phyloP scores from a whole-genome alignment of 352 stramenopile genomes.

The Globisporangium abappressorium region DNA sequence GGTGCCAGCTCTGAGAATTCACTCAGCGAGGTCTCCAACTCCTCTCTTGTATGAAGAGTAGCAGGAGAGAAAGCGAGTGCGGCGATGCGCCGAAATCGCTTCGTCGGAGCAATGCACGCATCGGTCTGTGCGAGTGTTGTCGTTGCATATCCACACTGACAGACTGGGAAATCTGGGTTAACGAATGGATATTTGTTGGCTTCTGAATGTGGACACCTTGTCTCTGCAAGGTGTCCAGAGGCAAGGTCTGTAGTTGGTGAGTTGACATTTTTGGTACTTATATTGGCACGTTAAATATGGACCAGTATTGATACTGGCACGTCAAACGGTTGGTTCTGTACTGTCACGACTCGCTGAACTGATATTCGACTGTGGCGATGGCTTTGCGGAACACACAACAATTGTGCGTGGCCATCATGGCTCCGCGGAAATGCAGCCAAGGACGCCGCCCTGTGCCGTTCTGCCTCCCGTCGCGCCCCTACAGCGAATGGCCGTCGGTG shows the following conservation, averaged over 20 bases:
- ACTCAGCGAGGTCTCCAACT: too few relatives aligned
- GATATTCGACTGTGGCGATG: not conserved
- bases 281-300: not conserved
- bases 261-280: not conserved
- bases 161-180: too few relatives aligned
- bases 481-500: conserved; percentile 5
- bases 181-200: not conserved
- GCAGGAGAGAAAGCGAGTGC: too few relatives aligned
- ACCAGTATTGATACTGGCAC: too few relatives aligned
- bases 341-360: not conserved
- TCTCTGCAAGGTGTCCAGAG: too few relatives aligned
- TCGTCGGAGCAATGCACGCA: too few relatives aligned
- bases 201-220: not conserved
- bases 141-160: too few relatives aligned
- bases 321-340: not conserved
- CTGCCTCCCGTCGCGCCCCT: not conserved
- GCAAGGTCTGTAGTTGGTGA: not conserved
- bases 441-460: not conserved
- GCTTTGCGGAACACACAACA: not conserved
- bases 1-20: too few relatives aligned
- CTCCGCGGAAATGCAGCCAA: not conserved
- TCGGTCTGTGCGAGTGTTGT: too few relatives aligned
- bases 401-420: not conserved
- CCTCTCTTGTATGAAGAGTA: too few relatives aligned
- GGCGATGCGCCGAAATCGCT: too few relatives aligned